phyloP scores from a whole-genome alignment of 1,284 basidiomycete genomes.

The Vanrija pseudolonga region DNA sequence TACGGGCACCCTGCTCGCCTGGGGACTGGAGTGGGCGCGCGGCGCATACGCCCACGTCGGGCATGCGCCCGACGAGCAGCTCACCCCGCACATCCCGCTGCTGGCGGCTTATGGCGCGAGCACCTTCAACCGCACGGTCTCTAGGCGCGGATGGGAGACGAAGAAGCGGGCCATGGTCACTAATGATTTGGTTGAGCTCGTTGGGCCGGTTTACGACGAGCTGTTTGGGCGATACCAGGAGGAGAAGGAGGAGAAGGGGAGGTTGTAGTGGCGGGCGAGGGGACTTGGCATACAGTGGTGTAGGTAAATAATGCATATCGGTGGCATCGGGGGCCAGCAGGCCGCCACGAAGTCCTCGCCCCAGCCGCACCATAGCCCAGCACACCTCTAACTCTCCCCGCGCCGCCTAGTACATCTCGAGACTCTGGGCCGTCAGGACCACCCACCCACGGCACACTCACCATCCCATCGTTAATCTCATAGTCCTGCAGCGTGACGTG shows the following conservation, averaged over 20 bases:
- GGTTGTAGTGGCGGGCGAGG: not conserved
- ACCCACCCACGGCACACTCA: constrained; percentile 21
- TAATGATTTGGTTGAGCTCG: constrained; percentile 76
- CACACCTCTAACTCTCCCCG: no score
- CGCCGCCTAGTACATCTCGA: constrained; percentile 78
- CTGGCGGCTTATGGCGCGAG: constrained; percentile 85
- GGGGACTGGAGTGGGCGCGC: constrained; percentile 86
- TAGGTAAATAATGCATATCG: constrained; percentile 8
- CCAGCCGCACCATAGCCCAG: no score
- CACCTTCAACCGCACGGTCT: constrained; percentile 79
- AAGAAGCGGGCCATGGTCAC: constrained; percentile 81
- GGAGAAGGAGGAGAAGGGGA: constrained; percentile 5
- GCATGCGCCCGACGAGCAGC: constrained; percentile 55
- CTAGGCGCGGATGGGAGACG: constrained; percentile 67
- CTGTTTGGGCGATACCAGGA: constrained; percentile 56
- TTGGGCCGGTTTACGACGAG: constrained; percentile 69
- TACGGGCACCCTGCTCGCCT: constrained; percentile 84
- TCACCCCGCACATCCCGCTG: constrained; percentile 63
- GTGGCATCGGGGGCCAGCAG: not conserved
- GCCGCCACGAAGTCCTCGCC: no score
- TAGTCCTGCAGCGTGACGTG: constrained; percentile 92
- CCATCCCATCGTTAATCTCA: constrained; percentile 89
- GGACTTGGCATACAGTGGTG: constrained; percentile 17
- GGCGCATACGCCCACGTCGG: constrained; percentile 61
- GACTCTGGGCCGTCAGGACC: constrained; percentile 53